A percentile compares a stretch with the other conserved stretches of the same genome.
Evolutionary conservation across 306 rosid species (phyloP).

Genomic region (Biancaea sappan): DNA sequence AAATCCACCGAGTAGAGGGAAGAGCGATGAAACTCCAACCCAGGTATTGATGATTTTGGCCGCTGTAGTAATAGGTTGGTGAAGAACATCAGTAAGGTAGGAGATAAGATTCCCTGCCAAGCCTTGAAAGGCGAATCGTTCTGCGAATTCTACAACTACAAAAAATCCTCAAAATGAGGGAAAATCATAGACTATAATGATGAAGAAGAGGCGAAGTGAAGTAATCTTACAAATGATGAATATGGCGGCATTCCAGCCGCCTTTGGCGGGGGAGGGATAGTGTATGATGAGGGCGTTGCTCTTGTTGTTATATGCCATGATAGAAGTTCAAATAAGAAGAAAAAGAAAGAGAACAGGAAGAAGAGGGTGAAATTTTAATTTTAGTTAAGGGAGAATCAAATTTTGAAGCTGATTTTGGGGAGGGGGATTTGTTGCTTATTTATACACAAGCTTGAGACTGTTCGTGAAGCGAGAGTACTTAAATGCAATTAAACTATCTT

Average conservation of each 20-base stretch:
- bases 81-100: constrained; percentile 46
- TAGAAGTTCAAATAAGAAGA: no score
- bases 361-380: no score
- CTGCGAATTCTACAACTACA: constrained; percentile 55
- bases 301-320: constrained; percentile 39
- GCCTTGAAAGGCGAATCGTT: constrained; percentile 52
- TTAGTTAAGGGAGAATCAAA: no score
- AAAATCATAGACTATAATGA: no score
- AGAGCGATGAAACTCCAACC: constrained; percentile 54
- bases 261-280: constrained; percentile 15
- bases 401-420: no score
- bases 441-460: no score
- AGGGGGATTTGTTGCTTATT: no score
- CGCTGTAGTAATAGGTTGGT: constrained; percentile 45
- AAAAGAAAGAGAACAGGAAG: no score
- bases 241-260: constrained; percentile 60
- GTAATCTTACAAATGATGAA: constrained; percentile 59
- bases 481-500: no score
- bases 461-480: no score
- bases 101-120: constrained; percentile 40
- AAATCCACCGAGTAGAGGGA: constrained; percentile 62
- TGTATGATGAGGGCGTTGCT: constrained; percentile 32
- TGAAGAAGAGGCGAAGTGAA: no score
- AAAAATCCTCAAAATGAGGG: no score
- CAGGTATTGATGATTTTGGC: constrained; percentile 60